Evolutionary conservation across 2,329 filamentous ascomycete genomes (phyloP).

Genomic region (Neofusicoccum sp.): DNA sequence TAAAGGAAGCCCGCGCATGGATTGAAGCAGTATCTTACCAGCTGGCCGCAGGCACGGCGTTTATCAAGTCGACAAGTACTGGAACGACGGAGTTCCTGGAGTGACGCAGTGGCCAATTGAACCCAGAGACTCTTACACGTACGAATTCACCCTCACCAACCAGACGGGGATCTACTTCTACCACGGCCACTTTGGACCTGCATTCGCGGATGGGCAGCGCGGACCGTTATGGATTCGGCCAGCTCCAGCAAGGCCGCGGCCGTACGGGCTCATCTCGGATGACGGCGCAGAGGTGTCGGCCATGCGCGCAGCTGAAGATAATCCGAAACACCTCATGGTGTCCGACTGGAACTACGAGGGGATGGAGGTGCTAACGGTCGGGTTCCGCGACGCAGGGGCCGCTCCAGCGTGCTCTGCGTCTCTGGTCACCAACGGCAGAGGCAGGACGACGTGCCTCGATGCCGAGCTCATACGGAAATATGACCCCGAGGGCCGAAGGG

Average conservation of each 20-base stretch:
- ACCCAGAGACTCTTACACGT: conserved; percentile 49
- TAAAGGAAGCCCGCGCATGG: too few species aligned
- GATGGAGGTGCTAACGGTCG: not conserved
- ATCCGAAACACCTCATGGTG: conserved; percentile 51
- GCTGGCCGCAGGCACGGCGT: conserved; percentile 33
- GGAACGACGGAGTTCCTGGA: conserved; percentile 61
- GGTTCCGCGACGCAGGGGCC: not conserved
- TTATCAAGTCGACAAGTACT: conserved; percentile 53
- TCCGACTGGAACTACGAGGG: conserved; percentile 53
- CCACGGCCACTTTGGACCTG: conserved; percentile 56
- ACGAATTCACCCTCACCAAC: conserved; percentile 53
- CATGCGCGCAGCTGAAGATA: conserved; percentile 51
- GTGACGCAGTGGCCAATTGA: conserved; percentile 54
- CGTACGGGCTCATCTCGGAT: conserved; percentile 52
- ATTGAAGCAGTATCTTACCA: not conserved
- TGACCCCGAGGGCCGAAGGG: conserved; percentile 4
- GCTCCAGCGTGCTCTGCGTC: conserved; percentile 29
- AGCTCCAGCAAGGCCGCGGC: conserved; percentile 38
- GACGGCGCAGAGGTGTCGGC: conserved; percentile 39
- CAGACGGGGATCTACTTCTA: conserved; percentile 62
- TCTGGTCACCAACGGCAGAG: conserved; percentile 62
- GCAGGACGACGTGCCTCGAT: conserved; percentile 24
- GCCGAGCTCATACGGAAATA: conserved; percentile 3
- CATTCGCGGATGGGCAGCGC: conserved; percentile 61
- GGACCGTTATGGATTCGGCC: conserved; percentile 54